A percentile compares a stretch with the other conserved stretches of the same genome.
These are phyloP conservation scores for Xanthoconium stramineum DNA, from an alignment of 768 basidiomycete species.

Conservation along the genomic window DNA sequence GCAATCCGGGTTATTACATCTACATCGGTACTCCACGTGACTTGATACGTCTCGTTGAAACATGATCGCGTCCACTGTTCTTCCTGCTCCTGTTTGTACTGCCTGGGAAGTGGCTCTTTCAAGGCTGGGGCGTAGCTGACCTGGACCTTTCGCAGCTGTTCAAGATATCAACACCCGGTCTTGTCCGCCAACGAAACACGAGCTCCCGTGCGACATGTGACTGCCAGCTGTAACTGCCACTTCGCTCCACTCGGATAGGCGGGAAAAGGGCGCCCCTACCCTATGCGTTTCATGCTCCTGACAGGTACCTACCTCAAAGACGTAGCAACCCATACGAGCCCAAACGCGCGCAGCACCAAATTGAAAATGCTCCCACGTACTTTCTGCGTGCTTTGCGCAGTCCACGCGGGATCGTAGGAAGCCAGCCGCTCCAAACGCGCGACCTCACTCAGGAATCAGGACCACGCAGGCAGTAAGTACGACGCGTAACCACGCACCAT, in stretches of 20 bases:
- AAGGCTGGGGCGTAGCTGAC: no score
- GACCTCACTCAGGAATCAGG: no score
- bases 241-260: neutral
- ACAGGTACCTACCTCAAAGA: neutral
- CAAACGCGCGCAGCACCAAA: neutral
- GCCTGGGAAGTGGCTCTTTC: no score
- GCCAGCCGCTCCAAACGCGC: no score
- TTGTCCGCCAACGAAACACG: neutral
- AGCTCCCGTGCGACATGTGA: no score
- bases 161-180: neutral
- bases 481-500: no score
- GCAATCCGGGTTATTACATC: neutral
- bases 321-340: neutral
- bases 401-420: no score
- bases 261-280: neutral
- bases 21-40: neutral
- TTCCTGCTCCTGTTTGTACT: no score
- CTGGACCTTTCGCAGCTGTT: no score
- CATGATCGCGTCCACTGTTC: no score
- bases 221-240: neutral
- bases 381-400: no score
- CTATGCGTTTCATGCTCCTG: slow-evolving; percentile 1
- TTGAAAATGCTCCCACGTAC: neutral
- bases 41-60: neutral
- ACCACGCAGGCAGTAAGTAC: no score